Evolutionary conservation across 345 rosid genomes (phyloP), one percentile per base, ranked within the genome.

Genomic region (Carallia brachiata): DNA sequence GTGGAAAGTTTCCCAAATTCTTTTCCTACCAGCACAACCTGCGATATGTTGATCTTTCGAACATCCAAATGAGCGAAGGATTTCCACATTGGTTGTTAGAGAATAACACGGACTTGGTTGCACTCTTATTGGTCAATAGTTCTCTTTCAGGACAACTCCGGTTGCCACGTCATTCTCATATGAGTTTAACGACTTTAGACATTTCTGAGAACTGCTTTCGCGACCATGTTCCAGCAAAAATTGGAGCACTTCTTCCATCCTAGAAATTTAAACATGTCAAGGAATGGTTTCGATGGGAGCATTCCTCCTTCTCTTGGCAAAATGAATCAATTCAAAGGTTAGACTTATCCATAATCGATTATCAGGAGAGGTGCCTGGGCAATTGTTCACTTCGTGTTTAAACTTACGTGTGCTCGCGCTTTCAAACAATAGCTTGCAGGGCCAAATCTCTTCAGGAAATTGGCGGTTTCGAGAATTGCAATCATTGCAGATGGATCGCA

Each of bases 341-440:
- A 6, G 67, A 63, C 30, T 40, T 63, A 17, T 63, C 67, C 44
- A 23, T 15, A 63, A 63, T 40, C 7, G 10, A 44, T 47, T 63
- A 6, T 39, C 7, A 1, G 53, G 67, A 3, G 23, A 40, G 7
- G 4, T 63, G 13, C 54, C 67, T 17, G 52, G 12, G 30, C 17
- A 40, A 8, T 53, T 53, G 28, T 8, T 9, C 7, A n/a, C 19
- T 10, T 18, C 30, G 7, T 62, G 52, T 39, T n/a, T 13, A 5
- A 0, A 1, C 1, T 63, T 63, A 6, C 4, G 0, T 4, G 0
- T 6, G 1, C 34, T 63, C 27, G 4, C 8, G 9, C 31, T 53
- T 6, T 66, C 61, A 32, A 66, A 66, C 60, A 66, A 66, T 19
- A 10, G 17, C 2, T 52, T 66, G 5, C 6, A 23, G 16, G 69